Evolutionary conservation across 352 stramenopile species (phyloP).

Genomic region (Pythium insidiosum): DNA sequence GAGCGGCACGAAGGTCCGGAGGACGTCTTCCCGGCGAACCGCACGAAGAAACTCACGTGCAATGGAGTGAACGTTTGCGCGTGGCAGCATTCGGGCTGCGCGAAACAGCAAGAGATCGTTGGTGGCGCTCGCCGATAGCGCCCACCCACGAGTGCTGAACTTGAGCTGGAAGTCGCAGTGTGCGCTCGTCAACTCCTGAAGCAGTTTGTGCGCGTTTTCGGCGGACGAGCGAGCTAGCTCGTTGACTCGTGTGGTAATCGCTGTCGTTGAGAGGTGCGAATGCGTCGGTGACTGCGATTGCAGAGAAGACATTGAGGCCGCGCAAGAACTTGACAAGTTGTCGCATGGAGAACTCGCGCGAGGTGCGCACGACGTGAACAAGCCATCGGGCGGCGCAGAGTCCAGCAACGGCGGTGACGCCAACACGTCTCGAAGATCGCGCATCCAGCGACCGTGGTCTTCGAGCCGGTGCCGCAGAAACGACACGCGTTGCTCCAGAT

Average conservation of each 20-base stretch:
- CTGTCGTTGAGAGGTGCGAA: not conserved
- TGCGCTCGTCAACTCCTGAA: slow-evolving; percentile 16
- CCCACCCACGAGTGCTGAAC: slow-evolving; percentile 38
- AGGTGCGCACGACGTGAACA: too few relatives aligned
- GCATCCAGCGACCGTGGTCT: slow-evolving; percentile 40
- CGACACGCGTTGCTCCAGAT: slow-evolving; percentile 23
- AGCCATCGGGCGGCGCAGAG: slow-evolving; percentile 7
- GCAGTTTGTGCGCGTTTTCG: slow-evolving; percentile 24
- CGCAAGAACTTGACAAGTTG: too few relatives aligned
- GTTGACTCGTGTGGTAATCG: slow-evolving; percentile 27
- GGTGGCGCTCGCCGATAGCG: slow-evolving; percentile 25
- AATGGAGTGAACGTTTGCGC: slow-evolving; percentile 15
- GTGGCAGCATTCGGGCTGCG: slow-evolving; percentile 24
- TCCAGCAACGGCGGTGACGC: slow-evolving; percentile 40
- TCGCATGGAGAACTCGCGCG: too few relatives aligned
- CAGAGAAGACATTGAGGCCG: too few relatives aligned
- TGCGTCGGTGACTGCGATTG: too few relatives aligned
- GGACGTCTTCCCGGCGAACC: slow-evolving; percentile 46
- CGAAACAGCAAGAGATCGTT: slow-evolving; percentile 35
- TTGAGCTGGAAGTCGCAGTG: slow-evolving; percentile 23
- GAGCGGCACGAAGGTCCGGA: slow-evolving; percentile 47
- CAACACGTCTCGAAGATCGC: slow-evolving; percentile 36
- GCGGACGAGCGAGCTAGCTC: slow-evolving; percentile 14
- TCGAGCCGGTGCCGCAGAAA: slow-evolving; percentile 38
- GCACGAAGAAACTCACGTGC: slow-evolving; percentile 39